These are phyloP conservation scores for Raddia guianensis DNA, from an alignment of 176 grass and related monocot species.

Conservation along the genomic window DNA sequence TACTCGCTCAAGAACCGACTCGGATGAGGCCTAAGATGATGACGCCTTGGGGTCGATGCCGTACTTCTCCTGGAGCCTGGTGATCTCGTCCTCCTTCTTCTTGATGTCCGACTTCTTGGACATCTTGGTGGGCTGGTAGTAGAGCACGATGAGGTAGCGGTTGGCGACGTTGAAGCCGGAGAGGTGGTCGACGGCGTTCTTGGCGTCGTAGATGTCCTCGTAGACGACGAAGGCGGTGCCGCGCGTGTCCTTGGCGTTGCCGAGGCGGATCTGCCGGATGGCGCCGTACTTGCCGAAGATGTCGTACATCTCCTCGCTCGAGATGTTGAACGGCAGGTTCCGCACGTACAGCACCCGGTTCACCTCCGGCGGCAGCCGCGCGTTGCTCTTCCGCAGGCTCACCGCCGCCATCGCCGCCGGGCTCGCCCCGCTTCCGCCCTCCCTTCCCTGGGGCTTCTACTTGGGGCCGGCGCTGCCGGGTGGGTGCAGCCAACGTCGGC, in stretches of 20 bases:
- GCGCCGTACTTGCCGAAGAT: constrained; percentile 99
- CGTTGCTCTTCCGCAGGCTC: constrained; percentile 82
- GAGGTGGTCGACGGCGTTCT: constrained; percentile 99
- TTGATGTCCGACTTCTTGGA: constrained; percentile 84
- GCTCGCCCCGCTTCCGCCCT: background rate
- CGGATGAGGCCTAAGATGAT: background rate
- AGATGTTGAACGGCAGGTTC: constrained; percentile 99
- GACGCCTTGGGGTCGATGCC: constrained; percentile 62
- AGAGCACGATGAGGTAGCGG: constrained; percentile 98
- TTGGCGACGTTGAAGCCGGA: constrained; percentile 99
- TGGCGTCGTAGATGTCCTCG: constrained; percentile 99
- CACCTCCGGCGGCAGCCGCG: constrained; percentile 91
- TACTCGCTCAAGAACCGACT: background rate
- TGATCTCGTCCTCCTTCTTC: constrained; percentile 98
- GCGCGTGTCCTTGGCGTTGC: constrained; percentile 88
- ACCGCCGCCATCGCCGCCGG: constrained; percentile 65
- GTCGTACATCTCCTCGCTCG: constrained; percentile 99
- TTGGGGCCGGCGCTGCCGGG: background rate
- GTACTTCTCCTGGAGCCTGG: constrained; percentile 90
- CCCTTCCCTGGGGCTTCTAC: background rate
- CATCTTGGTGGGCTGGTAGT: constrained; percentile 98
- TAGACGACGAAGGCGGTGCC: constrained; percentile 98
- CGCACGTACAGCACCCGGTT: constrained; percentile 96
- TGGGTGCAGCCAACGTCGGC: no score
- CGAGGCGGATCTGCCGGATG: constrained; percentile 96